A percentile compares a stretch with the other conserved stretches of the same genome.
Evolutionary conservation across 2,329 filamentous ascomycete genomes (phyloP).

Genomic region (Pseudocercospora cruenta): DNA sequence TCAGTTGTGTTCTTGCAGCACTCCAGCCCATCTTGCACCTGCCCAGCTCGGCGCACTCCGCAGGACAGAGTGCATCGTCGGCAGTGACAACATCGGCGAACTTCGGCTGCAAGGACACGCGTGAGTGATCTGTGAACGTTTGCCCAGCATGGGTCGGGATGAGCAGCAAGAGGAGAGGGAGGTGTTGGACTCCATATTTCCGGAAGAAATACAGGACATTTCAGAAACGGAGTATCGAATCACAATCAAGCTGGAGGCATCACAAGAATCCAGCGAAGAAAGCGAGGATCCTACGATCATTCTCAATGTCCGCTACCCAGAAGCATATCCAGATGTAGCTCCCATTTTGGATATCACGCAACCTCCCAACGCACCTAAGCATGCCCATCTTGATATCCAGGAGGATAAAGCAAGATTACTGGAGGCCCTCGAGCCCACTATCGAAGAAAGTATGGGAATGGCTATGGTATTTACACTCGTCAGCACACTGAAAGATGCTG

Average conservation of each 20-base stretch:
- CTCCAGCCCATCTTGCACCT: slow-evolving; percentile 1
- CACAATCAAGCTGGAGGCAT: slow-evolving; percentile 74
- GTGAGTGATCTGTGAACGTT: background rate
- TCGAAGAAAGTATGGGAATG: slow-evolving; percentile 94
- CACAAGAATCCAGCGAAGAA: slow-evolving; percentile 56
- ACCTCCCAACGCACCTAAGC: slow-evolving; percentile 68
- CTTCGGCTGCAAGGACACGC: slow-evolving; percentile 6
- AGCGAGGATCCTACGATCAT: slow-evolving; percentile 69
- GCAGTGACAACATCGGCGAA: slow-evolving; percentile 1
- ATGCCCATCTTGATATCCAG: slow-evolving; percentile 76
- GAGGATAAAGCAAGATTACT: slow-evolving; percentile 79
- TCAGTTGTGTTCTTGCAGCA: slow-evolving; percentile 7
- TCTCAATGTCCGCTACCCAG: slow-evolving; percentile 86
- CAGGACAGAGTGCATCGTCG: slow-evolving; percentile 6
- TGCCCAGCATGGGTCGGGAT: slow-evolving; percentile 60
- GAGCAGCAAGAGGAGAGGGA: slow-evolving; percentile 96
- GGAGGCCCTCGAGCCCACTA: slow-evolving; percentile 69
- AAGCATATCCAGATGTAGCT: slow-evolving; percentile 84
- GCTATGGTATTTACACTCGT: slow-evolving; percentile 95
- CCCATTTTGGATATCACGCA: slow-evolving; percentile 79
- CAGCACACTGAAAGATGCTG: slow-evolving; percentile 82
- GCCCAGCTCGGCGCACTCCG: slow-evolving; percentile 10
- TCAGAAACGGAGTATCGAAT: slow-evolving; percentile 89
- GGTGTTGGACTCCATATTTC: slow-evolving; percentile 97
- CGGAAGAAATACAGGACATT: slow-evolving; percentile 95